These are phyloP conservation scores for Trichoderma atroviride DNA, from an alignment of 2,329 filamentous ascomycete species.

Conservation along the genomic window DNA sequence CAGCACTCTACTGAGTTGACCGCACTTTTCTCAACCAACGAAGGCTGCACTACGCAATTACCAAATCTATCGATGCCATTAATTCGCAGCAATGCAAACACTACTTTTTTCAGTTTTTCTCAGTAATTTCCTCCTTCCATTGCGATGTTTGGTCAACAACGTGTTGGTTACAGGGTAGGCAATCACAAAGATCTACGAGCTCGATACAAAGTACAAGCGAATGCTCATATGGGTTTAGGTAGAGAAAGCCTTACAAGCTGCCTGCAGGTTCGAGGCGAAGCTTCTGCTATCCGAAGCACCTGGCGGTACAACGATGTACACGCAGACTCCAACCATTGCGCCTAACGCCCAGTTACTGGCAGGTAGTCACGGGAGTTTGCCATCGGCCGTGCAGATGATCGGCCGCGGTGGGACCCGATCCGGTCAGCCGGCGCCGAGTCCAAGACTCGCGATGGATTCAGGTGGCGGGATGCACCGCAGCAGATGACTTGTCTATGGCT, in stretches of 20 bases:
- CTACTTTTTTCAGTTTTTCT: not conserved
- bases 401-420: slow-evolving; percentile 12
- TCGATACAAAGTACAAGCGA: not conserved
- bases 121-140: not conserved
- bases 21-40: not conserved
- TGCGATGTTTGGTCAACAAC: not conserved
- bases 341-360: not conserved
- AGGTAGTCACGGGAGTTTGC: not conserved
- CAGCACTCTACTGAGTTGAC: not conserved
- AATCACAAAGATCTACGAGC: not conserved
- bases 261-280: not conserved
- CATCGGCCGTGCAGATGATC: slow-evolving; percentile 6
- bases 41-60: not conserved
- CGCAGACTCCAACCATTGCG: not conserved
- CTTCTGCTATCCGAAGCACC: not conserved
- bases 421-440: slow-evolving; percentile 13
- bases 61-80: not conserved
- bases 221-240: not conserved
- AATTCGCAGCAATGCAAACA: not conserved
- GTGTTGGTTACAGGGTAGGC: not conserved
- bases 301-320: not conserved
- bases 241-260: not conserved
- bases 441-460: slow-evolving; percentile 4
- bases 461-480: slow-evolving; percentile 9
- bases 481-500: not conserved